A percentile compares a stretch with the other conserved stretches of the same genome.
Conservation (phyloP, 2,329 filamentous ascomycete genomes). For the Stromatinia cepivora region DNA sequence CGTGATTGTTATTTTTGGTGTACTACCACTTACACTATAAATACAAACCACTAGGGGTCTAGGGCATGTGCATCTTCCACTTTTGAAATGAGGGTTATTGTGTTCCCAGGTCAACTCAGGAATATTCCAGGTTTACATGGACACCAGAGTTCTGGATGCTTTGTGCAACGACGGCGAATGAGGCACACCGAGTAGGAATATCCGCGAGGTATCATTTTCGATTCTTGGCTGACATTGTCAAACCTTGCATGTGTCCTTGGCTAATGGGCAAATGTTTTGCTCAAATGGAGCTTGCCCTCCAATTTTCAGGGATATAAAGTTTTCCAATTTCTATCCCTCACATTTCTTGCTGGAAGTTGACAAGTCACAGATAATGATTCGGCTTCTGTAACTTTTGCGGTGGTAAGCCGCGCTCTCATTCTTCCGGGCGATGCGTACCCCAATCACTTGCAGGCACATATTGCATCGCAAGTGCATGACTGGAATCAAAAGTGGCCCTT, state of each 20-base stretch:
- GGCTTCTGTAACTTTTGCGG: constrained; percentile 14
- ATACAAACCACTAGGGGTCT: not conserved
- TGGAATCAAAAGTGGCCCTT: not conserved
- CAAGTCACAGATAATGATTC: constrained; percentile 1
- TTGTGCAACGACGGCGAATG: constrained; percentile 8
- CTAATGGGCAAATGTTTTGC: not conserved
- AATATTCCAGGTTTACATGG: not conserved
- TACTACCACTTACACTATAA: not conserved
- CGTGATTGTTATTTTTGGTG: not conserved
- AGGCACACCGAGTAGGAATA: constrained; percentile 12
- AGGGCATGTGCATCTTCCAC: not conserved
- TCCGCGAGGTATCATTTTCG: not conserved
- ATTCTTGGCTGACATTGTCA: constrained; percentile 7
- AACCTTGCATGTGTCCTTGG: not conserved
- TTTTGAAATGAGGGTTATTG: not conserved
- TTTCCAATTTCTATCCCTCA: not conserved
- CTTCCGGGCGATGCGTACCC: constrained; percentile 7
- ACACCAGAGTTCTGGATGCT: not conserved
- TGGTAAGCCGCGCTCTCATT: constrained; percentile 14
- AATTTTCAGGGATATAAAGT: not conserved
- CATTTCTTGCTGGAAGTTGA: not conserved
- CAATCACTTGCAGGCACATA: constrained; percentile 22
- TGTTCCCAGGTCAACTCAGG: not conserved
- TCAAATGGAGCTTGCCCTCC: not conserved
- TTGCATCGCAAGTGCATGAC: constrained; percentile 18